These are phyloP conservation scores for Monosporascus sp. DNA, from an alignment of 2,329 filamentous ascomycete species.

Conservation along the genomic window DNA sequence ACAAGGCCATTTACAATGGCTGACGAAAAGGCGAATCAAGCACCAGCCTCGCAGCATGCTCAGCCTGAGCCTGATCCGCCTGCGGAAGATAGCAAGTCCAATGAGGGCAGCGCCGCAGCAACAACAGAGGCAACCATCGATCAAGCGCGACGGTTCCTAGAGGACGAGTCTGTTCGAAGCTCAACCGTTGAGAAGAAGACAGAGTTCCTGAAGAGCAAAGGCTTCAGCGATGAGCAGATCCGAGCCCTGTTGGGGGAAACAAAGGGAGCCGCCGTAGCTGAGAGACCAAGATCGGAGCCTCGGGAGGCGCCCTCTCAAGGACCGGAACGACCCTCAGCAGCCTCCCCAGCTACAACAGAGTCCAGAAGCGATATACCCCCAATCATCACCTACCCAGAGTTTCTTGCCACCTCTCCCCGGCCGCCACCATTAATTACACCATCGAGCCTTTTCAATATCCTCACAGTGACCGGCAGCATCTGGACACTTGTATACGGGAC, in stretches of 20 bases:
- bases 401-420: conserved; percentile 51
- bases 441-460: conserved; percentile 50
- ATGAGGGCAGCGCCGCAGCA: conserved; percentile 18
- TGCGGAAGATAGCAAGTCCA: conserved; percentile 10
- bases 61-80: conserved; percentile 7
- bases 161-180: conserved; percentile 66
- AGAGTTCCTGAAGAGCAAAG: conserved; percentile 73
- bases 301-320: conserved; percentile 1
- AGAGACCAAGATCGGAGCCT: conserved; percentile 1
- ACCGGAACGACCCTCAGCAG: background rate
- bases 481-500: conserved; percentile 66
- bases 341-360: conserved; percentile 10
- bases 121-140: conserved; percentile 40
- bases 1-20: conserved; percentile 4
- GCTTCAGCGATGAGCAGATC: conserved; percentile 63
- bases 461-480: conserved; percentile 53
- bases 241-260: conserved; percentile 50
- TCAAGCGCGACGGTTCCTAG: conserved; percentile 69
- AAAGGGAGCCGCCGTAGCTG: conserved; percentile 7
- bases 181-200: conserved; percentile 67
- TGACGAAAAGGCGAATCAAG: conserved; percentile 12
- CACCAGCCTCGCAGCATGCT: conserved; percentile 19
- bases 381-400: conserved; percentile 67
- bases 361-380: conserved; percentile 43
- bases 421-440: conserved; percentile 60